Evolutionary conservation across 345 rosid genomes (phyloP), one percentile per base, ranked within the genome.

Genomic region (Lenwebbia sp.): DNA sequence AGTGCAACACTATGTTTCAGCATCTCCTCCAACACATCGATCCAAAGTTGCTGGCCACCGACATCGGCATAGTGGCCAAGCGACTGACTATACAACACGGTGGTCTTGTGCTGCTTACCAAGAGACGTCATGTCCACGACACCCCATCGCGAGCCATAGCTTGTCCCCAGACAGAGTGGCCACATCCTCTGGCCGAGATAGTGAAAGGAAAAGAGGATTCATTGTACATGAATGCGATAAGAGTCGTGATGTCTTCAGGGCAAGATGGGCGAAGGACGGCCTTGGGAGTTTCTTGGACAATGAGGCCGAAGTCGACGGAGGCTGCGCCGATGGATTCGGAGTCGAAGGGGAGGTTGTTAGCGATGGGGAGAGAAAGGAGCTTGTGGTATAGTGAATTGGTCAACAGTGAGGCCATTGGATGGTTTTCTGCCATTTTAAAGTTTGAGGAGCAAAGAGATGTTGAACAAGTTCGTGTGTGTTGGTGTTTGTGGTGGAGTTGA

Each of bases 101-200:
- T 49, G 19, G 88, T 81, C 37, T 86, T 55, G 15, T 4, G 83
- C n/a, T 65, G 84, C 8, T 81, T 65, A 6, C 86, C 85, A 47
- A 92, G 83, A 25, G 60, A 82, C 83, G n/a, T 87, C 95, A 93
- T 92, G 56, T 91, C 90, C 49, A 93, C 86, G 17, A 93, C 93
- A 93, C 89, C 7, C 95, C 95, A 8, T 84, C 70, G 0, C 47
- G 26, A 8, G 90, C 95, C 90, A 87, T 88, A 54, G 93, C 93
- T 81, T 93, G 93, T 11, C 95, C 93, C 2, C 83, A 26, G n/a
- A 86, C 85, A 2, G 93, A 93, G 62, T 92, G 95, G 49, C 91
- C 89, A 7, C 58, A 84, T 57, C 95, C 95, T 47, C 91, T 89
- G 4, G 93, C 93, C 3, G 95, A 86, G 13, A 93, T 37, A 0